Conservation (phyloP, 2,329 filamentous ascomycete species). For the Cryphonectria japonica region DNA sequence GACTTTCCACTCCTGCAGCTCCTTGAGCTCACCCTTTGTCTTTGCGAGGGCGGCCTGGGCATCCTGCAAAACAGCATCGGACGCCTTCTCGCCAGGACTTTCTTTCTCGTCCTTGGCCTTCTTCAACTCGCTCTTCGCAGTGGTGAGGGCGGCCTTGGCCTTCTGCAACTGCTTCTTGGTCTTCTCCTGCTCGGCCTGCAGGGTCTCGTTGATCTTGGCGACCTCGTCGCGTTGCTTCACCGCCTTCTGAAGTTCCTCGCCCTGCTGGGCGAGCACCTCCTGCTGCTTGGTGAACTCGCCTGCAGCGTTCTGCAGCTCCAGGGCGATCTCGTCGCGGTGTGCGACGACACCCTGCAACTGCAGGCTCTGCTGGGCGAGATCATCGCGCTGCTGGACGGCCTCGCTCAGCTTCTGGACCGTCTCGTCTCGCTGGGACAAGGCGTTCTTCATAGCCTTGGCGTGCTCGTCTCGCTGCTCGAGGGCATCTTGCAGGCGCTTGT, state of each 20-base stretch:
- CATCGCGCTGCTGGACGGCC: background rate
- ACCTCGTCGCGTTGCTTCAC: background rate
- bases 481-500: background rate
- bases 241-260: background rate
- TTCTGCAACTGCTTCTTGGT: background rate
- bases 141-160: background rate
- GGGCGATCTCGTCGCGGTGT: background rate
- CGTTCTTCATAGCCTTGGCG: too few species aligned
- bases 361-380: background rate
- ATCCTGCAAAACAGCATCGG: too few species aligned
- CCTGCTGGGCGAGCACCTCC: background rate
- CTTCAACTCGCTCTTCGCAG: background rate
- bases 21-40: background rate
- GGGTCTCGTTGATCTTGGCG: background rate
- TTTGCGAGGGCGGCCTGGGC: background rate
- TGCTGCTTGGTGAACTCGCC: background rate
- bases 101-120: background rate
- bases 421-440: background rate
- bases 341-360: too few species aligned
- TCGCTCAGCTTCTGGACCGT: background rate
- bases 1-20: background rate
- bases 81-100: too few species aligned
- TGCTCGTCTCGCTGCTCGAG: background rate
- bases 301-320: too few species aligned
- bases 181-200: background rate